Base-by-base conservation (phyloP, 148 eudicot genomes). In the Rhododendron ovatum region DNA sequence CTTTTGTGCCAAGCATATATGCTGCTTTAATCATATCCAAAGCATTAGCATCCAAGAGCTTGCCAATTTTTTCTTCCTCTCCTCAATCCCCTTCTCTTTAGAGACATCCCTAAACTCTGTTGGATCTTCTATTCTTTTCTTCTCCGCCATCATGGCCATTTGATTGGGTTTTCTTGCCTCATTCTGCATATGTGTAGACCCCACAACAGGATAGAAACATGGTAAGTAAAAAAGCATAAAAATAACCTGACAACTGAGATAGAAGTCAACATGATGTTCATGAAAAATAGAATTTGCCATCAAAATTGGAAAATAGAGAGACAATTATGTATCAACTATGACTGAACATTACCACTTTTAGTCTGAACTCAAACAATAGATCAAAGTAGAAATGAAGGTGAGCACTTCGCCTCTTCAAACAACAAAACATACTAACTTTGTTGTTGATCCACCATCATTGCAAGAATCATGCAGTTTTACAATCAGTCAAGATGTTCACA, bases 1-100 rank as follows among this genome's bases (percentile, higher is more conserved):
- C 98, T 83, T 97, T 95, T 11, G 99, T 97, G 86, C 94, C 99
- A n/a, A 97, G 92, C 99, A 97, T 97, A 88, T 90, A 94, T 37
- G 39, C 39, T 69, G 98, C 95, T 86, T 95, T 94, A 35, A 87
- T 90, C 99, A 96, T 96, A 86, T 96, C 98, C 90, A 96, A 88
- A 57, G 98, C 98, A 88, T 93, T 96, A 57, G 95, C 94, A 80
- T 96, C 98, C 35, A 96, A 87, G 88, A 96, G 93, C 87, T 86
- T 94, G 7, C 98, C 98, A 85, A 96, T 86, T 93, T 96, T 88
- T 97, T 97, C 96, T 97, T 97, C 93, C 99, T 94, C 83, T 94
- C 96, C 71, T 97, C 99, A 39, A 94, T 85, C 99, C 99, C 95
- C 87, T 97, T 97, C 85, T 97, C 98, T 89, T 95, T 97, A 59